Evolutionary conservation across 2,329 filamentous ascomycete genomes (phyloP), one percentile per base, ranked within the genome.

Genomic region (Achaetomium macrosporum): DNA sequence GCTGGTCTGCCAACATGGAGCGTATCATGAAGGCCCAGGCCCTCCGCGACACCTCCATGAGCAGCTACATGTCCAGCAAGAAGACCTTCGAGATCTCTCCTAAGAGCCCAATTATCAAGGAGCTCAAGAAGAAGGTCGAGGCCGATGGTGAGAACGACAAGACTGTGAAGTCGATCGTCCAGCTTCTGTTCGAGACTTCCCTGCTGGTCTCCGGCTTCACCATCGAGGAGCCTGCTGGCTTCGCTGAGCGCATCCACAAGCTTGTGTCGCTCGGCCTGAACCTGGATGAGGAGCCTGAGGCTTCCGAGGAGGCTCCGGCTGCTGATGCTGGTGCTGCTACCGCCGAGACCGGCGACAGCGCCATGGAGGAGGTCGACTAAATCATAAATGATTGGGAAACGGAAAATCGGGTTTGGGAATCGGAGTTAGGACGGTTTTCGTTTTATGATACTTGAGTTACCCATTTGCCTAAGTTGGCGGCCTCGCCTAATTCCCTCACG

Each of bases 21-120:
- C 93, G 93, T 82, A 99, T 99, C 85, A 99, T 99, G 93, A 99
- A 99, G 87, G 93, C 93, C 29, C 93, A 99, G 82, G 93, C 93
- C 69, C 92, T 99, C 69, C 93, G 93, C 79, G 93, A 99, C 79
- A 99, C 93, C 65, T 96, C 91, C 68, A 99, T 99, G 93, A 90
- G 84, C 77, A 95, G 90, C 67, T 99, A 99, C 88, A 99, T 99
- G 93, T 95, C 90, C 63, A 97, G 92, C 73, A 99, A 99, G 91
- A 99, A 99, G 90, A 99, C 93, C 31, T 97, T 99, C 65, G 93
- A 99, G 82, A 97, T 99, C 76, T 97, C 93, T n/a, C 93, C 93
- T 74, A 92, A 93, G 83, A 96, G 90, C 67, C 72, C 90, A 62
- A 99, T 99, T 76, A 85, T 99, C 81, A 88, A 95, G 85, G 93